phyloP scores from a whole-genome alignment of 331 rosid species.

The Cydonia oblonga region DNA sequence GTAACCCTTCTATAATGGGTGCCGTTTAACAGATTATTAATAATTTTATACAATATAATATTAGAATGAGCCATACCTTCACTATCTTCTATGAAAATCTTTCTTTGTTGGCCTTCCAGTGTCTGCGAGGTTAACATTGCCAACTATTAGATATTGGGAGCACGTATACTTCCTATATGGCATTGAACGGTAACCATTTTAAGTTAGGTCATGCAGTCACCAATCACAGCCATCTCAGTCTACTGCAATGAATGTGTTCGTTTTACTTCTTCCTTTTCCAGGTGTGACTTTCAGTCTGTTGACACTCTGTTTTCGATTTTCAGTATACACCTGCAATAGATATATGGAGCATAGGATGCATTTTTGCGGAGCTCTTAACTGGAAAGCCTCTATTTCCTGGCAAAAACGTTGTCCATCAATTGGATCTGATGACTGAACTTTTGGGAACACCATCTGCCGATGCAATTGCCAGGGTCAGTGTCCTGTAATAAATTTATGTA shows the following conservation, averaged over 20 bases:
- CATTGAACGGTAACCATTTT: background rate
- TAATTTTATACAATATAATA: background rate
- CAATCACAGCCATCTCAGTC: background rate
- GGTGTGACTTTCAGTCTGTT: background rate
- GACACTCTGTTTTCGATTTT: constrained; percentile 2
- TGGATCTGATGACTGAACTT: constrained; percentile 93
- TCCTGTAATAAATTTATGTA: background rate
- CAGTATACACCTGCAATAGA: constrained; percentile 99
- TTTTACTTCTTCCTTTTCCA: background rate
- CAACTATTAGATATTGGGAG: too few relatives aligned
- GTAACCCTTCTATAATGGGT: background rate
- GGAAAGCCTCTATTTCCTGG: constrained; percentile 99
- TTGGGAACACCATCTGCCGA: constrained; percentile 90
- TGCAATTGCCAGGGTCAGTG: constrained; percentile 82
- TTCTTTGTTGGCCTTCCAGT: too few relatives aligned
- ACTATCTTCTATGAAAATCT: background rate
- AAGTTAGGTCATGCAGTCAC: background rate
- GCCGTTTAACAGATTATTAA: background rate
- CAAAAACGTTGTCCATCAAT: constrained; percentile 92
- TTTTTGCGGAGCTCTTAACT: constrained; percentile 88
- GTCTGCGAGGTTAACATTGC: too few relatives aligned
- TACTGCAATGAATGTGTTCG: background rate
- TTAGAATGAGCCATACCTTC: background rate
- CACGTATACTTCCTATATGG: background rate
- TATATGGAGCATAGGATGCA: constrained; percentile 99